Base-by-base conservation (phyloP, 768 basidiomycete genomes). In the Dictyophora rubrovolvata region DNA sequence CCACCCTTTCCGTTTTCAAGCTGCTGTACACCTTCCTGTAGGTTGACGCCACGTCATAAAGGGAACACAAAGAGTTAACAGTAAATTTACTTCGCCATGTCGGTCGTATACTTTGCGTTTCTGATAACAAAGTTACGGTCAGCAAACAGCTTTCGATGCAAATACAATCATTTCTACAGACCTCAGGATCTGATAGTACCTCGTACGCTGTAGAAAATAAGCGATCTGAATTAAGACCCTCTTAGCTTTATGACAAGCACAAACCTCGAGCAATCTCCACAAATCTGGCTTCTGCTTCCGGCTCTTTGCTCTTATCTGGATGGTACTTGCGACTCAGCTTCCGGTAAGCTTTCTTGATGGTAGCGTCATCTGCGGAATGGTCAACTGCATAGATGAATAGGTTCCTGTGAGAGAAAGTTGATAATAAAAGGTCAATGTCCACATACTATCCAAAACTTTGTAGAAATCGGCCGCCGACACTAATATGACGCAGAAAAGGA, bases 91-190 rank as follows among this genome's bases (percentile, higher is more conserved):
- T 76, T 94, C 93, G 61, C 95, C 95, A 73, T 93, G 86, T 60
- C 86, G 80, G 70, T 98, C 96, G 71, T 97, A 99, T 62, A 95
- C 89, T 74, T 83, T 79, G 33, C 89, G 85, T 86, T 93, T 95
- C 88, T 94, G 68, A 2, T 61, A 16, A 16, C n/a, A 62, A 33
- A 35, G 17, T 22, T 20, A 37, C 51, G n/a, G 34, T 51, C 9
- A 61, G 47, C 34, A 14, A 59, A n/a, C 47, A 21, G 7, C 28
- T 59, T 54, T 20, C 17, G 48, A 37, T 22, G 56, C 51, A 5
- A 5, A 48, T 46, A n/a, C 33, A 48, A 35, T 12, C 17, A 1
- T 23, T 49, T 48, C 21, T 47, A 65, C 83, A 65, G 63, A 93
- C 91, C 63, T 83, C 82, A 1, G 80, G 55, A 68, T 97, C 93